Evolutionary conservation across 331 rosid genomes (phyloP).

Genomic region (Arachis monticola): DNA sequence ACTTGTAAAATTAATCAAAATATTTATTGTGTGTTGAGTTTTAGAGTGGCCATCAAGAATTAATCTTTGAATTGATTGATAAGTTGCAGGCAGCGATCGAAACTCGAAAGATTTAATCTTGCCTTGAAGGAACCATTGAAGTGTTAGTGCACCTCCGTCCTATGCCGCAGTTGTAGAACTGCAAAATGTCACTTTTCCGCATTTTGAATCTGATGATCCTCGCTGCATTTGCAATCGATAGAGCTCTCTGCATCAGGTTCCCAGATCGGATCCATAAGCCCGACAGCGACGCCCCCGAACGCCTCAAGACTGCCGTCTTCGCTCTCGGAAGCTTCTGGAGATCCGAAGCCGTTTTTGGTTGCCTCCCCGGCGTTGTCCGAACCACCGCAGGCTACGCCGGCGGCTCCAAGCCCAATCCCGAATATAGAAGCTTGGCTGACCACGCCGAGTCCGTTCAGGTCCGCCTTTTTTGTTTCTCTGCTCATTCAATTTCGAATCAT

Average conservation of each 20-base stretch:
- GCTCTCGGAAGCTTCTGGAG: slow-evolving; percentile 98
- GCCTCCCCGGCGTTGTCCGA: slow-evolving; percentile 79
- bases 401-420: slow-evolving; percentile 83
- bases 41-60: too few relatives aligned
- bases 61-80: too few relatives aligned
- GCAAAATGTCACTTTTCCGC: slow-evolving; percentile 52
- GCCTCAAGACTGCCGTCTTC: slow-evolving; percentile 65
- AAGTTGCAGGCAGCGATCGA: too few relatives aligned
- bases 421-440: slow-evolving; percentile 79
- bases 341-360: slow-evolving; percentile 90
- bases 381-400: slow-evolving; percentile 92
- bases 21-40: too few relatives aligned
- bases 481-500: not conserved
- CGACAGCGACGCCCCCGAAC: slow-evolving; percentile 43
- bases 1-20: too few relatives aligned
- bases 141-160: too few relatives aligned
- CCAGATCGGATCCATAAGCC: slow-evolving; percentile 67
- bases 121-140: too few relatives aligned
- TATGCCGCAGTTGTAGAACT: too few relatives aligned
- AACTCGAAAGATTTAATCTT: not conserved
- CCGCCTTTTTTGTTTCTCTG: slow-evolving; percentile 13
- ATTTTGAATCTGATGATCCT: slow-evolving; percentile 39
- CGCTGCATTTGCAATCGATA: slow-evolving; percentile 22
- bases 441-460: slow-evolving; percentile 95
- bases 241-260: slow-evolving; percentile 54